phyloP scores from a whole-genome alignment of 345 rosid genomes.

The Aurinia saxatilis region DNA sequence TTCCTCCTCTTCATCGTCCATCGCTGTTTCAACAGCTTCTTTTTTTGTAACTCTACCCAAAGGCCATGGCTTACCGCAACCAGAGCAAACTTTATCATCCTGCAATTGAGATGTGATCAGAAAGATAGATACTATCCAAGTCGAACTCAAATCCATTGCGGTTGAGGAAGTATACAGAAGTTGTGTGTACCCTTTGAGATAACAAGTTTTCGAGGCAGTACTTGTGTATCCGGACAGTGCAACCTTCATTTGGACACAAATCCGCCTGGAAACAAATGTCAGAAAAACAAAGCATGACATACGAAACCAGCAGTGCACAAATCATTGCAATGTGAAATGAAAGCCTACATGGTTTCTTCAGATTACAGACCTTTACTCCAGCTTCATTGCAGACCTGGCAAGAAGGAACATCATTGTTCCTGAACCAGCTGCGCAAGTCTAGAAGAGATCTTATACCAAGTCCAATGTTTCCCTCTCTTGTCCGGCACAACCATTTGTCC shows the following conservation, averaged over 20 bases:
- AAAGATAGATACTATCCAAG: neutral
- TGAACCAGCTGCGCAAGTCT: conserved; percentile 81
- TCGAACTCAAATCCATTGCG: neutral
- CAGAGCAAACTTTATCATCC: conserved; percentile 52
- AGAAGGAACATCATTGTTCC: conserved; percentile 55
- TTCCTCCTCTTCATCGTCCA: conserved; percentile 41
- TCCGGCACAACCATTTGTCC: conserved; percentile 70
- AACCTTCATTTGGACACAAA: conserved; percentile 56
- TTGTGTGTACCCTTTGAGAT: conserved; percentile 40
- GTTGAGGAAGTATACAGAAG: neutral
- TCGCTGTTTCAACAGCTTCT: conserved; percentile 44
- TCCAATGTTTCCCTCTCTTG: conserved; percentile 57
- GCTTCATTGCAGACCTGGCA: conserved; percentile 94
- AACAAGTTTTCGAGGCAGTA: conserved; percentile 63
- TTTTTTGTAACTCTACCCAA: conserved; percentile 28
- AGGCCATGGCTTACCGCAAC: conserved; percentile 58
- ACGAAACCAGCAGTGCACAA: neutral
- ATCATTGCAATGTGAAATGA: neutral
- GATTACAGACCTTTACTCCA: conserved; percentile 61
- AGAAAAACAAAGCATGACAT: conserved; percentile 5
- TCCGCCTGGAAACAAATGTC: conserved; percentile 49
- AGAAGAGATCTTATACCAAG: conserved; percentile 79
- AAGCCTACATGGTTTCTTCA: neutral
- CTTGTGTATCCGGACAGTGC: conserved; percentile 60
- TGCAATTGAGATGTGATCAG: conserved; percentile 21